Base-by-base conservation (phyloP, 345 rosid species). In the Citrus trifoliata region DNA sequence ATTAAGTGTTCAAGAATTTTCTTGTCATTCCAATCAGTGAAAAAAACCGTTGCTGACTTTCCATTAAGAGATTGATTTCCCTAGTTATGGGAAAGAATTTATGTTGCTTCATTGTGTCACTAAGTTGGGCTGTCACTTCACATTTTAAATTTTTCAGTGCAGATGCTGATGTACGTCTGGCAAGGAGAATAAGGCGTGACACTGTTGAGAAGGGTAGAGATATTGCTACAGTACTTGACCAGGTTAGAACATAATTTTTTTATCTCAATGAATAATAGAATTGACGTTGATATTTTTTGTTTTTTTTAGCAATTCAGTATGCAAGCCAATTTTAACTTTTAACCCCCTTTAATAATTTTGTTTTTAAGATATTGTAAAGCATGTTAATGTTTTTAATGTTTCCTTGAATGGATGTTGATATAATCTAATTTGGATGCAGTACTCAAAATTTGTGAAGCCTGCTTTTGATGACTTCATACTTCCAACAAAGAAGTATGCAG, bases 151-250 rank as follows among this genome's bases (percentile, higher is more conserved):
- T 84, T 81, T 88, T 86, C 87, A 89, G 90, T 68, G 92, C 93
- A 96, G 99, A 96, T 91, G 94, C 99, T 85, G 99, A 96, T 86
- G 99, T 96, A 76, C 97, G 98, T 66, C 84, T 96, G 88, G 98
- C 97, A 68, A 92, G 99, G 89, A 92, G 98, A 85, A 96, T 96
- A 83, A 88, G 91, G 86, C 90, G 97, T 81, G 98, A 94, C 88
- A 96, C 96, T 61, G 93, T 82, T 67, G 93, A 92, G 81, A 93
- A 94, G 85, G 89, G 92, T 77, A 89, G 97, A 89, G 97, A 94
- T 85, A 92, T 96, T 28, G 94, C 89, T 78, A 63, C 90, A 19
- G 97, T 96, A 63, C 97, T 96, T 81, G 99, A 96, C 87, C 97
- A 96, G 97, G 99, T 96, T 71, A 73, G 85, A 32, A 28, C 22